phyloP scores from a whole-genome alignment of 352 stramenopile genomes.

The Poterioochromonas sp. region DNA sequence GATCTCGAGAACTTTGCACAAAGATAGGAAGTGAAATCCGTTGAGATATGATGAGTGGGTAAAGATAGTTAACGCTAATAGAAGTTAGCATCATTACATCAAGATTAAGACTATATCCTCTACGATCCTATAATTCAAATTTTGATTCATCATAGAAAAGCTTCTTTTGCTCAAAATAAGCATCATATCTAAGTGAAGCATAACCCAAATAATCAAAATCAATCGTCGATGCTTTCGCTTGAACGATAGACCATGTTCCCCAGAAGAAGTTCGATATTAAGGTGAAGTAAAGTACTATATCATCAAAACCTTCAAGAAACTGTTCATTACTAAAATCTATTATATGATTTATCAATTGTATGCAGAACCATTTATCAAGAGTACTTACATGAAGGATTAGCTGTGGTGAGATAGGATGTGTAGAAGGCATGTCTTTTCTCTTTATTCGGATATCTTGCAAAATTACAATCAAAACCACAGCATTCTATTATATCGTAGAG shows the following conservation, averaged over 20 bases:
- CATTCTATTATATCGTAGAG: conserved; percentile 52
- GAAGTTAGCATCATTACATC: no score
- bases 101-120: no score
- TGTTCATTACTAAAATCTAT: conserved; percentile 19
- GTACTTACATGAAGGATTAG: neutral
- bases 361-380: neutral
- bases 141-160: neutral
- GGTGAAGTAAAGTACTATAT: conserved; percentile 69
- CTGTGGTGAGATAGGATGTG: neutral
- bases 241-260: conserved; percentile 83
- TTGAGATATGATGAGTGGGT: no score
- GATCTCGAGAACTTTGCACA: no score
- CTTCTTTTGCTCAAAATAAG: conserved; percentile 40
- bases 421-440: no score
- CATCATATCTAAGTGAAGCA: conserved; percentile 43
- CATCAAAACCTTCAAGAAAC: conserved; percentile 51
- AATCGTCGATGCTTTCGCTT: conserved; percentile 71
- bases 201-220: conserved; percentile 83
- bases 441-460: conserved; percentile 62
- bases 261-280: conserved; percentile 81
- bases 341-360: neutral
- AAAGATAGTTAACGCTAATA: no score
- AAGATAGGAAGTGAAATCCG: no score
- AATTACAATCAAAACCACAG: conserved; percentile 79
- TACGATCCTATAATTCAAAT: no score